Conservation (phyloP, 148 eudicot species). For the Nyssa sinensis region DNA sequence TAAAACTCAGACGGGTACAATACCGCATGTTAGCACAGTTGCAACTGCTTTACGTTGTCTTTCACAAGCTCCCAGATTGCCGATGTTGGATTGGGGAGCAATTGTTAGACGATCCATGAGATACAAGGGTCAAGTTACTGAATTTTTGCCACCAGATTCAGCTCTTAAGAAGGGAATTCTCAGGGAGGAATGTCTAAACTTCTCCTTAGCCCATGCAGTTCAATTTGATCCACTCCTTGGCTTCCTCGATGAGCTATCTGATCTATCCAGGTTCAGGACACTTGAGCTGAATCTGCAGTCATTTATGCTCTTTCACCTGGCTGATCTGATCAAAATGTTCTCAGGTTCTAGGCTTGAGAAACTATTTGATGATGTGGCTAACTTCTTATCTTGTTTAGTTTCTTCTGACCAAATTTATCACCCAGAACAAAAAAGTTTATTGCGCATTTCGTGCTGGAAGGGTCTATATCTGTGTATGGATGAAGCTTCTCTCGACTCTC, state of each 20-base stretch:
- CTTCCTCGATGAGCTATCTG: conserved; percentile 79
- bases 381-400: conserved; percentile 48
- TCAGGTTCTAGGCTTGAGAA: conserved; percentile 69
- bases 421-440: conserved; percentile 40
- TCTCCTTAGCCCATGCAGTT: conserved; percentile 67
- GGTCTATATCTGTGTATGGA: conserved; percentile 54
- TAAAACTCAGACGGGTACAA: conserved; percentile 37
- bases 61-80: conserved; percentile 78
- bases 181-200: conserved; percentile 68
- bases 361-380: conserved; percentile 63
- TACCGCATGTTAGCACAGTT: conserved; percentile 40
- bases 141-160: conserved; percentile 24
- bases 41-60: conserved; percentile 71
- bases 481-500: conserved; percentile 39
- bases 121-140: conserved; percentile 52
- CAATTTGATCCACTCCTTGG: conserved; percentile 56
- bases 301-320: conserved; percentile 61
- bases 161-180: conserved; percentile 42
- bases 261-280: conserved; percentile 66
- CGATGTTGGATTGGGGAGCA: conserved; percentile 75
- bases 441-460: conserved; percentile 76
- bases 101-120: conserved; percentile 77
- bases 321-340: conserved; percentile 56
- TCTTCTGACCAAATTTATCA: conserved; percentile 36
- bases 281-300: conserved; percentile 71